Conservation (phyloP, 495 filamentous ascomycete genomes). For the Rhizodiscina lignyota region DNA sequence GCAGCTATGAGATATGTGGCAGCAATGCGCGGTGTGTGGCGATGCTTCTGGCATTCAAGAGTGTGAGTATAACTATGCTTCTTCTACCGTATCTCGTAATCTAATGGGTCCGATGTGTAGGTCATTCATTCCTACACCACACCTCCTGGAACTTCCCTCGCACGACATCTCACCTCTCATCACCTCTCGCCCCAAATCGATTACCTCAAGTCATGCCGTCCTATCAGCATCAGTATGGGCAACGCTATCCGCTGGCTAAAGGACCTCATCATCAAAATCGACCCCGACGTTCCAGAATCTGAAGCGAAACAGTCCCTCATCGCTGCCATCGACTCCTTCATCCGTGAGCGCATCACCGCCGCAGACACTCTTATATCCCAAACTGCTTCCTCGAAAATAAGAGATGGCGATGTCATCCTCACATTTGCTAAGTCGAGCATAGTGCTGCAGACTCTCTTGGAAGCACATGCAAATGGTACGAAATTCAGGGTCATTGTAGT, state of each 20-base stretch:
- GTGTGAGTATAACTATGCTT: conserved; percentile 32
- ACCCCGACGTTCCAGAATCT: conserved; percentile 61
- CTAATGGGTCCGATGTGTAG: conserved; percentile 34
- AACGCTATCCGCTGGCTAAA: conserved; percentile 93
- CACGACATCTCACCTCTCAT: conserved; percentile 83
- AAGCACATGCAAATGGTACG: conserved; percentile 50
- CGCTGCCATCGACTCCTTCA: conserved; percentile 73
- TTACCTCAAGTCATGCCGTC: conserved; percentile 79
- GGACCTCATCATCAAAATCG: conserved; percentile 67
- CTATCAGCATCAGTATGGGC: conserved; percentile 84
- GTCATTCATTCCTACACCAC: conserved; percentile 87
- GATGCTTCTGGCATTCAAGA: conserved; percentile 76
- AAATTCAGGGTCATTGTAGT: conserved; percentile 71
- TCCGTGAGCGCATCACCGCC: conserved; percentile 73
- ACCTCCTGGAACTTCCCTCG: conserved; percentile 61
- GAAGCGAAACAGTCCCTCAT: conserved; percentile 62
- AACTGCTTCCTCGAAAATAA: conserved; percentile 57
- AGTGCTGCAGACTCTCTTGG: conserved; percentile 60
- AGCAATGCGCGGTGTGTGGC: conserved; percentile 79
- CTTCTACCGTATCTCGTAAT: conserved; percentile 1
- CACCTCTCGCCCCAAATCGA: conserved; percentile 86
- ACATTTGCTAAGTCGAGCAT: conserved; percentile 83
- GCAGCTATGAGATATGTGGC: conserved; percentile 74
- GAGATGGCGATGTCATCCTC: conserved; percentile 64
- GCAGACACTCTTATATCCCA: conserved; percentile 71